Conservation (phyloP, 176 grass and related monocot species). For the Themeda triandra region DNA sequence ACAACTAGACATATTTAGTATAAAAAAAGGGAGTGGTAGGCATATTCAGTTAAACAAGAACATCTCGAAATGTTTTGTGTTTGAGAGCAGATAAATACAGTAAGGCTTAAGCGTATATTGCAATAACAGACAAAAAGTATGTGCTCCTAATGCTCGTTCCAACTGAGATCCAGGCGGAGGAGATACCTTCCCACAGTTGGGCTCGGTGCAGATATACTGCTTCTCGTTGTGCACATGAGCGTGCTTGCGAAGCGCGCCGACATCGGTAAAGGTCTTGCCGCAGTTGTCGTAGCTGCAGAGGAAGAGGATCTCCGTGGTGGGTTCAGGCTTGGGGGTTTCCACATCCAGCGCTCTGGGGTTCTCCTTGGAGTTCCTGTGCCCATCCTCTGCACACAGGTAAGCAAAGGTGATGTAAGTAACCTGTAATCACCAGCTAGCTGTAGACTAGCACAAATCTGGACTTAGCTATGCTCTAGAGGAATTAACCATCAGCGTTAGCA, state of each 20-base stretch:
- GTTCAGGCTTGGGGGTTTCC: constrained; percentile 51
- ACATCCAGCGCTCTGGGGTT: constrained; percentile 19
- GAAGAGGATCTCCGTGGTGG: constrained; percentile 71
- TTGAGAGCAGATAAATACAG: not conserved
- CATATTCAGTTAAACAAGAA: not conserved
- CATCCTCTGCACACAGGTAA: constrained; percentile 47
- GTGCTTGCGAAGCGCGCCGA: constrained; percentile 61
- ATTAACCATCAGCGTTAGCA: not conserved
- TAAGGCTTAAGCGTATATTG: not conserved
- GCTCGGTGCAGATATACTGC: constrained; percentile 66
- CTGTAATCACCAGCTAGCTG: not conserved
- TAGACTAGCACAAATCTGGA: not conserved
- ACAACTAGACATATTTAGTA: not conserved
- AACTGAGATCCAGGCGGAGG: not conserved
- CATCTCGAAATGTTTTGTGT: not conserved
- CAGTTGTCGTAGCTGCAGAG: constrained; percentile 82
- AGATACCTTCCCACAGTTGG: constrained; percentile 78
- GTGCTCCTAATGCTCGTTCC: not conserved
- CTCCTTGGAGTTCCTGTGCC: constrained; percentile 42
- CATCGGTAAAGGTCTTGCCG: constrained; percentile 77
- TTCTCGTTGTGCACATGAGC: constrained; percentile 59
- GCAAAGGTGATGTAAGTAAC: not conserved
- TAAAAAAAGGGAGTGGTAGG: not conserved
- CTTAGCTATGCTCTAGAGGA: not conserved
- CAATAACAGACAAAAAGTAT: not conserved